Conservation (phyloP, 2,329 filamentous ascomycete species). For the Alternaria tenuissima region DNA sequence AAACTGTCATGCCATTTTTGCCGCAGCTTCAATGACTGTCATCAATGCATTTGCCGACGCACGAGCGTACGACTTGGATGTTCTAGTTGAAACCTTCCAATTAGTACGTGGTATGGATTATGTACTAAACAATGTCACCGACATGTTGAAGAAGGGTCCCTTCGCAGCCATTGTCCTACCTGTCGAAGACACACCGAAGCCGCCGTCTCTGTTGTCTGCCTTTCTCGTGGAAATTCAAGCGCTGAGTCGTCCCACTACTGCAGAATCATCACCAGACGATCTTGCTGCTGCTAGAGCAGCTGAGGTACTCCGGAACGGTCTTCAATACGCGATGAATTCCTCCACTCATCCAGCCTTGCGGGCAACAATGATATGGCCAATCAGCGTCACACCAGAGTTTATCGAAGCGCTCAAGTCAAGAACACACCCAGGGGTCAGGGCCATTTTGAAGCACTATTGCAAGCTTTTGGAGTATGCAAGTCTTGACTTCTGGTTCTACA, state of each 20-base stretch:
- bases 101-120: constrained; percentile 40
- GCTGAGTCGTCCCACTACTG: constrained; percentile 10
- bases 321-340: constrained; percentile 31
- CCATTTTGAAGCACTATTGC: constrained; percentile 31
- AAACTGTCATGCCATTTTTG: constrained; percentile 44
- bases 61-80: constrained; percentile 27
- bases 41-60: constrained; percentile 39
- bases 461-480: constrained; percentile 32
- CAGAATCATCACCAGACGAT: constrained; percentile 17
- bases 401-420: constrained; percentile 26
- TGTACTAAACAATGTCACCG: constrained; percentile 26
- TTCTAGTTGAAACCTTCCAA: constrained; percentile 38
- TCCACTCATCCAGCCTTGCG: constrained; percentile 31
- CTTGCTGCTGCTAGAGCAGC: constrained; percentile 16
- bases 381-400: constrained; percentile 27
- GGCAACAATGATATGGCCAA: constrained; percentile 35
- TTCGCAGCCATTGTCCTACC: constrained; percentile 31
- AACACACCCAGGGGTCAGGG: constrained; percentile 19
- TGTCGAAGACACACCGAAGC: constrained; percentile 17
- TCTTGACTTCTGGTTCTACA: constrained; percentile 36
- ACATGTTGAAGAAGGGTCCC: constrained; percentile 32
- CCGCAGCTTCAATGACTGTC: constrained; percentile 30
- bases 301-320: constrained; percentile 23
- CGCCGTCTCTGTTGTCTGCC: constrained; percentile 29
- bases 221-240: constrained; percentile 33